Conservation (phyloP, 2,329 filamentous ascomycete genomes). For the Exophiala oligosperma region DNA sequence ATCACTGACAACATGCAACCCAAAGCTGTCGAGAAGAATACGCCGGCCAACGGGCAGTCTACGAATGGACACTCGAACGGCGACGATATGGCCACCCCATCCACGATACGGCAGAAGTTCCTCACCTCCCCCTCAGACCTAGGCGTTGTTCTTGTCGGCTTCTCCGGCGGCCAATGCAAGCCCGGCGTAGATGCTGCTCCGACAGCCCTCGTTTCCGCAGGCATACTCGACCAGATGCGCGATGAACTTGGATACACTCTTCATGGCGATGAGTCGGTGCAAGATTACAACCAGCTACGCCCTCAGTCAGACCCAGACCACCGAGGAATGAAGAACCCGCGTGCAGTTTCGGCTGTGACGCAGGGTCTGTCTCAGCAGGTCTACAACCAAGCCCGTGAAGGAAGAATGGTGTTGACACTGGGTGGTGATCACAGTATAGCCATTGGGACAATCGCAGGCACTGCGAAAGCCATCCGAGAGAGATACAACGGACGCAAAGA, state of each 20-base stretch:
- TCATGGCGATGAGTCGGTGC: slow-evolving; percentile 77
- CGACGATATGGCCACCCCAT: slow-evolving; percentile 53
- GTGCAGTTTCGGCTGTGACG: slow-evolving; percentile 82
- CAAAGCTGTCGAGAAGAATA: slow-evolving; percentile 17
- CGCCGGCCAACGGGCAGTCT: slow-evolving; percentile 17
- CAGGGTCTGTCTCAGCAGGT: slow-evolving; percentile 77
- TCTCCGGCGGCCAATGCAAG: slow-evolving; percentile 95
- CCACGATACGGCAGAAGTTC: slow-evolving; percentile 69
- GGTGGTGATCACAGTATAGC: slow-evolving; percentile 97
- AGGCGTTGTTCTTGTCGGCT: slow-evolving; percentile 90
- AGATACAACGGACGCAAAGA: slow-evolving; percentile 67
- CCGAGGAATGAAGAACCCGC: slow-evolving; percentile 93
- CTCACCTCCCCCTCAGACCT: slow-evolving; percentile 76
- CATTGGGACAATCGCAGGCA: slow-evolving; percentile 87
- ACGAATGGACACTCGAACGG: slow-evolving; percentile 17
- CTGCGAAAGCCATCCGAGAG: slow-evolving; percentile 82
- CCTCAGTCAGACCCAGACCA: slow-evolving; percentile 40
- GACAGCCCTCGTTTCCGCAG: slow-evolving; percentile 81
- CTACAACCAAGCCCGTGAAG: slow-evolving; percentile 79
- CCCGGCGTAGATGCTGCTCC: slow-evolving; percentile 88
- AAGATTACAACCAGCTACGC: slow-evolving; percentile 73
- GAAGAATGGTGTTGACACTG: slow-evolving; percentile 86
- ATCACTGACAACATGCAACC: slow-evolving; percentile 11
- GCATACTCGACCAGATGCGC: slow-evolving; percentile 78
- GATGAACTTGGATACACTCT: slow-evolving; percentile 87